Evolutionary conservation across 2,329 filamentous ascomycete species (phyloP).

Genomic region (Akanthomyces dipterigenus): DNA sequence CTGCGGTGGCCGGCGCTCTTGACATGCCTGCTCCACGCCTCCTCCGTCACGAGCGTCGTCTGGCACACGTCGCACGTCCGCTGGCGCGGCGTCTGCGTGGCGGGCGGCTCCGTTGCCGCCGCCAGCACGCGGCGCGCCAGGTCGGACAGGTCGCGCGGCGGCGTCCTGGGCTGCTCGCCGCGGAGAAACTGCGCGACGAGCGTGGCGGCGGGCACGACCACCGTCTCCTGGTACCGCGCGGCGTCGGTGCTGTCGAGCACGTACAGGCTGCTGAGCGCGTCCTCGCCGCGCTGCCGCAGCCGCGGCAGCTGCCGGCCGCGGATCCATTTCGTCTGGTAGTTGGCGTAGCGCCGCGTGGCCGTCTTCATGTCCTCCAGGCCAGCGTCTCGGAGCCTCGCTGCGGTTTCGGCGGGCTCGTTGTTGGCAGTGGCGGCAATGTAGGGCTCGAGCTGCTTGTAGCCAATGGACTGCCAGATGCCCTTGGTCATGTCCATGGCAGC

Average conservation of each 20-base stretch:
- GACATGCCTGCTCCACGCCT: constrained; percentile 35
- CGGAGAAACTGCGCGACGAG: constrained; percentile 59
- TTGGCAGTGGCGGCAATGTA: constrained; percentile 49
- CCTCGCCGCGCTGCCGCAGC: constrained; percentile 47
- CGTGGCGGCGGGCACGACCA: constrained; percentile 56
- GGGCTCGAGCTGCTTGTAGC: constrained; percentile 81
- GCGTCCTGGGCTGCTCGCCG: constrained; percentile 44
- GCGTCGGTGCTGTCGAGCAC: constrained; percentile 74
- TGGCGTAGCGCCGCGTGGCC: constrained; percentile 82
- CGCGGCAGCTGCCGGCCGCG: constrained; percentile 70
- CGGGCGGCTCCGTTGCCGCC: constrained; percentile 35
- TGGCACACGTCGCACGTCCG: constrained; percentile 69
- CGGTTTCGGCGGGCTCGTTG: constrained; percentile 28
- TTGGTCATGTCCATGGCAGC: constrained; percentile 60
- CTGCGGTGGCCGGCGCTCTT: constrained; percentile 30
- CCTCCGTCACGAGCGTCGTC: constrained; percentile 51
- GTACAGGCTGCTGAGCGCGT: constrained; percentile 56
- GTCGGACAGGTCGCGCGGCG: constrained; percentile 41
- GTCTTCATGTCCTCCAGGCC: constrained; percentile 72
- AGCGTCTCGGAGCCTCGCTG: constrained; percentile 48
- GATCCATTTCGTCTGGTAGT: constrained; percentile 81
- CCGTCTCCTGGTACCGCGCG: constrained; percentile 51
- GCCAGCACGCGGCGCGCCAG: constrained; percentile 51
- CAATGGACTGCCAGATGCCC: constrained; percentile 95
- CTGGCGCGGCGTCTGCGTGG: constrained; percentile 45